Base-by-base conservation (phyloP, 768 basidiomycete species). In the Lactifluus hygrophoroides region DNA sequence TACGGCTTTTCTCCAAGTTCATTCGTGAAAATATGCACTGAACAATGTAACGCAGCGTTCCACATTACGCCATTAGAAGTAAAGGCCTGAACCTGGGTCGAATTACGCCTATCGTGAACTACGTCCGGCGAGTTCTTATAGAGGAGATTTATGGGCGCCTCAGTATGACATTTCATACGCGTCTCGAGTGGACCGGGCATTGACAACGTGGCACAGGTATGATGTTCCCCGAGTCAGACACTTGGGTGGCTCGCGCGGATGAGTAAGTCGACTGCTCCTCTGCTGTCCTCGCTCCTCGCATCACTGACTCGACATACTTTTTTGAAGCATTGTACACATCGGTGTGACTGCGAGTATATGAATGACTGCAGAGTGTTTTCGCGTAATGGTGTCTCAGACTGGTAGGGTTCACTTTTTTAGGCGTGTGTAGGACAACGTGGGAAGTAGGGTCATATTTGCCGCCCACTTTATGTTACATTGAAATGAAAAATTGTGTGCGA, bases 81-180 rank as follows among this genome's bases (percentile, higher is more conserved):
- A 74, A 71, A 62, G 61, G 55, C 27, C 34, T 68, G n/a, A 37
- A 66, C 14, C 73, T 65, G 30, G 73, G 75, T 3, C 66, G 66
- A 37, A 49, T 76, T 11, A 67, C 73, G 0, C 64, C 67, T 0
- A 35, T 75, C 23, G 58, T 74, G 13, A 76, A 76, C 51, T 79
- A 74, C 70, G 19, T 80, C 10, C 73, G 85, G 34, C 70, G 65
- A 16, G 69, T 79, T 51, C 70, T 86, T 23, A 77, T 86, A 38
- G 84, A 86, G 65, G 78, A 76, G n/a, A 64, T 88, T 1, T 86
- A 86, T 68, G 77, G 77, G 38, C 78, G 82, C 23, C 66, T 86
- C 37, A 71, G 80, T 82, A 55, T 56, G 73, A 66, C 4, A n/a
- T n/a, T 23, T 30, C 13, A 8, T 23, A 9, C 4, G 13, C 7